These are phyloP conservation scores for barley (Hordeum vulgare) DNA, from an alignment of 176 grass and related monocot species.

Conservation along the genomic window MorexV3_pseudomolecules_assembly NC_058523.1:125647087-125647586, in stretches of 20 bases:
- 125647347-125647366: constrained; percentile 85
- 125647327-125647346: constrained; percentile 27
- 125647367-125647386: constrained; percentile 77
- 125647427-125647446: background rate
- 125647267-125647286: background rate
- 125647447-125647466: background rate
- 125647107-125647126: constrained; percentile 89
- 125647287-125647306: background rate
- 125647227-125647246: constrained; percentile 18
- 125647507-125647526: background rate
- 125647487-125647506: background rate
- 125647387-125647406: constrained; percentile 61
- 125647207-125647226: constrained; percentile 93
- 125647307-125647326: background rate
- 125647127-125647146: constrained; percentile 37
- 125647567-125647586: background rate
- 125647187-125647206: constrained; percentile 69
- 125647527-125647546: background rate
- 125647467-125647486: constrained; percentile 21
- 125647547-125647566: background rate
- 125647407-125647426: constrained; percentile 67
- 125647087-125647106: constrained; percentile 79
- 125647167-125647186: constrained; percentile 63
- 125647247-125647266: constrained; percentile 15
- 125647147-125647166: constrained; percentile 63